Evolutionary conservation across 805 yeast genomes (phyloP).

Genomic region (Dipodascus geniculatus): DNA sequence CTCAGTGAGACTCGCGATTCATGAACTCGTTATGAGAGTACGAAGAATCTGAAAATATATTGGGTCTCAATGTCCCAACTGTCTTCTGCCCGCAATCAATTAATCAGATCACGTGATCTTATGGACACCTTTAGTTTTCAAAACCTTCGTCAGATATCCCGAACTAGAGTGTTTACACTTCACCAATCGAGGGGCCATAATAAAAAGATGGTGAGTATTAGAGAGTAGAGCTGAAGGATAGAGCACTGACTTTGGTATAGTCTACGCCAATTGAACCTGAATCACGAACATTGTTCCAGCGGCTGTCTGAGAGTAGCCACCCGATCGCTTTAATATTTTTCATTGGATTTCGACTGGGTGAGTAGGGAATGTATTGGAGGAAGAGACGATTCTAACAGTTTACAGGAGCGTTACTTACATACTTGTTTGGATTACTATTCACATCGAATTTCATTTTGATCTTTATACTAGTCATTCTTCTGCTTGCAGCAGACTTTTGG

Average conservation of each 20-base stretch:
- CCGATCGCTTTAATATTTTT: constrained; percentile 66
- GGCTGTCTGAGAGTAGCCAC: constrained; percentile 61
- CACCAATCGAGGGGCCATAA: too few species aligned
- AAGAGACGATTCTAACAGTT: not conserved
- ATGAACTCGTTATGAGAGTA: too few species aligned
- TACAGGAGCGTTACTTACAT: constrained; percentile 46
- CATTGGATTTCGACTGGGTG: constrained; percentile 46
- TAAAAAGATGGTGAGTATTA: not conserved
- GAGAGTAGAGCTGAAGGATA: not conserved
- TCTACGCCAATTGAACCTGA: not conserved
- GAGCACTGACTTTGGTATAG: not conserved
- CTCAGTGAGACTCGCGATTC: too few species aligned
- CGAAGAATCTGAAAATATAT: too few species aligned
- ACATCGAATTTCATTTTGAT: constrained; percentile 49
- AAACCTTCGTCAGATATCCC: too few species aligned
- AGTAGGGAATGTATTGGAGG: constrained; percentile 5
- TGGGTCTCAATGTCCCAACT: not conserved
- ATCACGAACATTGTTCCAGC: constrained; percentile 29
- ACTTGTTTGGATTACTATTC: constrained; percentile 60
- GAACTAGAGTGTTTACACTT: too few species aligned
- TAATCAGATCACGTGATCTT: not conserved
- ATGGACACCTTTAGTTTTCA: not conserved
- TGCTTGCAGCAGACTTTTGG: constrained; percentile 89
- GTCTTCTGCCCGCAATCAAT: not conserved
- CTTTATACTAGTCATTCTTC: constrained; percentile 64